Conservation (phyloP, 768 basidiomycete genomes). For the Neoboletus brunneissimus region DNA sequence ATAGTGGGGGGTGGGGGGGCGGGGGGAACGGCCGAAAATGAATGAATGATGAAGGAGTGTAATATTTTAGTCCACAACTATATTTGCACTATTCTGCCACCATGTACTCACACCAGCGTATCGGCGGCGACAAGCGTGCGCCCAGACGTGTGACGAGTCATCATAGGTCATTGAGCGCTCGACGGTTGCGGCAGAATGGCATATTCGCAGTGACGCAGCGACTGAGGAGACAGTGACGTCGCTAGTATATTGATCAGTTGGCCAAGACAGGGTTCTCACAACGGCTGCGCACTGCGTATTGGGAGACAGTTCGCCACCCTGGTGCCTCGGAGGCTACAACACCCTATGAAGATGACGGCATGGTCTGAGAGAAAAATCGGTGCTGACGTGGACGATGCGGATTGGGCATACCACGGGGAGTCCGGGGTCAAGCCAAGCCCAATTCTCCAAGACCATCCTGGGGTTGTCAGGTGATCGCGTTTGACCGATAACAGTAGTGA, state of each 20-base stretch:
- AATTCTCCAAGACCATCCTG: neutral
- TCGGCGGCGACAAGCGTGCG: neutral
- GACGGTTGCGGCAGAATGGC: neutral
- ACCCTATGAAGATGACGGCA: constrained; percentile 24
- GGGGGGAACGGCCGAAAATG: neutral
- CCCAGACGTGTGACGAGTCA: neutral
- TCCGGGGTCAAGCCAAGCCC: constrained; percentile 13
- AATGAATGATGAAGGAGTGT: neutral
- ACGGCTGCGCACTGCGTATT: neutral
- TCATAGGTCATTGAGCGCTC: neutral
- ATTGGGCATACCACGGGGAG: neutral
- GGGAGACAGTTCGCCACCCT: neutral
- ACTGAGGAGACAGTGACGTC: neutral
- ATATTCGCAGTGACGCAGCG: neutral
- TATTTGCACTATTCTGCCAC: neutral
- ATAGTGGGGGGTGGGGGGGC: neutral
- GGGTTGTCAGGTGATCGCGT: neutral
- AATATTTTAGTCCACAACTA: constrained; percentile 2
- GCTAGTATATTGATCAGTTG: neutral
- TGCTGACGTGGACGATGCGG: neutral
- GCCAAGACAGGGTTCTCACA: neutral
- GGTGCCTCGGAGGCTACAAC: constrained; percentile 9
- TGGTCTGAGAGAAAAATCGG: neutral
- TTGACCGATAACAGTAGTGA: neutral
- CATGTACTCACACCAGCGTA: constrained; percentile 1